A percentile compares a stretch with the other conserved stretches of the same genome.
These are phyloP conservation scores for Ophiostoma ips DNA, from an alignment of 2,329 filamentous ascomycete species.

Conservation along the genomic window DNA sequence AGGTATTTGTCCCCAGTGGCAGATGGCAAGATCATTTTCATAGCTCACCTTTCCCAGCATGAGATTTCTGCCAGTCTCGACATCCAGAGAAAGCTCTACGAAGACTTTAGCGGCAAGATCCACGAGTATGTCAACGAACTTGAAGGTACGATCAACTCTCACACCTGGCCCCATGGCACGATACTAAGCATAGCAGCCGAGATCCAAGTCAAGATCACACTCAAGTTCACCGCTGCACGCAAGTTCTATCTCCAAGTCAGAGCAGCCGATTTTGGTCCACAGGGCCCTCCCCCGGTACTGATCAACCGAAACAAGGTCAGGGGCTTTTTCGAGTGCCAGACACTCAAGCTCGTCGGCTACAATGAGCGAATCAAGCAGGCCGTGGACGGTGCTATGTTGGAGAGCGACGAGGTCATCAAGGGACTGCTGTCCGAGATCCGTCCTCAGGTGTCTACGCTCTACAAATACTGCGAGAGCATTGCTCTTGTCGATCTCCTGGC, in stretches of 20 bases:
- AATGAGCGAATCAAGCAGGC: conserved; percentile 67
- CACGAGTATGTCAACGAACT: conserved; percentile 40
- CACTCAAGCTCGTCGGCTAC: conserved; percentile 66
- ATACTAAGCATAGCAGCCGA: conserved; percentile 4
- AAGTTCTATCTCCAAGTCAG: conserved; percentile 66
- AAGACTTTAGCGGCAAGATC: conserved; percentile 68
- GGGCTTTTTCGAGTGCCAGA: conserved; percentile 75
- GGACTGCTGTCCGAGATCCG: conserved; percentile 60
- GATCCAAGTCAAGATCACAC: conserved; percentile 11
- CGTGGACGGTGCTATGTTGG: conserved; percentile 67
- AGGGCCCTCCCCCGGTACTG: conserved; percentile 30
- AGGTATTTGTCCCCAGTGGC: conserved; percentile 18
- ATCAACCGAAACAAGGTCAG: conserved; percentile 65
- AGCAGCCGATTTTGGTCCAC: conserved; percentile 46
- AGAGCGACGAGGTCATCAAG: conserved; percentile 67
- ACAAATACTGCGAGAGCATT: conserved; percentile 74
- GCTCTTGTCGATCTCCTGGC: conserved; percentile 77
- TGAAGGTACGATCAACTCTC: conserved; percentile 33
- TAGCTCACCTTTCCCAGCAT: not conserved
- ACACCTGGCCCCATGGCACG: not conserved
- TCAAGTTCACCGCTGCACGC: conserved; percentile 64
- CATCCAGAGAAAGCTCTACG: conserved; percentile 57
- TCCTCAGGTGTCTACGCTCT: conserved; percentile 56
- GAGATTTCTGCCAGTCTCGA: conserved; percentile 12
- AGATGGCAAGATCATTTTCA: too few relatives aligned